These are phyloP conservation scores for Lepidium campestre DNA, from an alignment of 441 rosid genomes.

Conservation along the genomic window DNA sequence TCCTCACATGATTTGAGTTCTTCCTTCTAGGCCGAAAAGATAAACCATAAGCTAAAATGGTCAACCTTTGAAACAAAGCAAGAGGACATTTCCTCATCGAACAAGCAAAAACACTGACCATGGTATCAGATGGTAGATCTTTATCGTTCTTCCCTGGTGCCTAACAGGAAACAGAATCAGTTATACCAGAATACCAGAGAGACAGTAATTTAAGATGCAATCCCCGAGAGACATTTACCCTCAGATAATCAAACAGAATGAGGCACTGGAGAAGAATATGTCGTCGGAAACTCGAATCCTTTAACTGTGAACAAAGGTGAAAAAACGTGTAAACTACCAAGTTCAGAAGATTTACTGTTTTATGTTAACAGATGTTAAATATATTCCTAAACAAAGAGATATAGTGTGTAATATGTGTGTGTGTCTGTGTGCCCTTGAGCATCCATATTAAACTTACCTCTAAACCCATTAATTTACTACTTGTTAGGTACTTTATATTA, in stretches of 20 bases:
- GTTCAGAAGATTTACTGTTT: background rate
- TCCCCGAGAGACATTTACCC: conserved; percentile 43
- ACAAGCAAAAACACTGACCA: conserved; percentile 59
- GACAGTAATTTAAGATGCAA: conserved; percentile 3
- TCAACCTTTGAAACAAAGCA: conserved; percentile 13
- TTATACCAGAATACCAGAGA: conserved; percentile 9
- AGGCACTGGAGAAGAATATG: conserved; percentile 97
- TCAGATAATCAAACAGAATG: conserved; percentile 83
- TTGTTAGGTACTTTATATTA: conserved; percentile 90
- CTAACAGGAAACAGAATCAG: conserved; percentile 36
- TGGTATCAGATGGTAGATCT: conserved; percentile 83
- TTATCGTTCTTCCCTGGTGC: conserved; percentile 95
- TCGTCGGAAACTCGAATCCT: conserved; percentile 97
- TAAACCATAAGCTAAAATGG: background rate
- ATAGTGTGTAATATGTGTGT: background rate
- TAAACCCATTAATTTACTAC: conserved; percentile 97
- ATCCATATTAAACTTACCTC: conserved; percentile 49
- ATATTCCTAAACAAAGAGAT: background rate
- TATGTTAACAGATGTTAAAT: background rate
- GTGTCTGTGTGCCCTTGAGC: background rate
- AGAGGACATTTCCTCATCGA: background rate
- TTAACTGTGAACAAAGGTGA: conserved; percentile 48
- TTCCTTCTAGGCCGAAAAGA: conserved; percentile 60
- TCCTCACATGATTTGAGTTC: conserved; percentile 85
- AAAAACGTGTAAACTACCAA: conserved; percentile 8